Evolutionary conservation across 1,139 yeast species (phyloP).

Genomic region (Petasospora fabianii): DNA sequence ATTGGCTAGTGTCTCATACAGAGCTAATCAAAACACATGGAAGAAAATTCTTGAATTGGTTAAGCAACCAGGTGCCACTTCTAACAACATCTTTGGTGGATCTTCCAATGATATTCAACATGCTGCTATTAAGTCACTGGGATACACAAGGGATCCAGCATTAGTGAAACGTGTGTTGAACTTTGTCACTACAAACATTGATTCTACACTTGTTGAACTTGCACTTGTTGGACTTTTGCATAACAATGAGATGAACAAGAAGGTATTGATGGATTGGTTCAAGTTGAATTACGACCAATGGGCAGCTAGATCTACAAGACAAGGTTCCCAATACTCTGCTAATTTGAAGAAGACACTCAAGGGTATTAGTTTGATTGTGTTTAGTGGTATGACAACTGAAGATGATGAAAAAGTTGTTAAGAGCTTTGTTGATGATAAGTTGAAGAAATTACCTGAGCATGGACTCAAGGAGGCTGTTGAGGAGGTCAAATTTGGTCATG

Average conservation of each 20-base stretch:
- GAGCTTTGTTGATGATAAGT: slow-evolving; percentile 35
- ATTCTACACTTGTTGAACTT: slow-evolving; percentile 49
- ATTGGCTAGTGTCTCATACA: slow-evolving; percentile 33
- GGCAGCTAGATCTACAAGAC: slow-evolving; percentile 41
- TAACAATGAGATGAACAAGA: slow-evolving; percentile 19
- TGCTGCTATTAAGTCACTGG: slow-evolving; percentile 50
- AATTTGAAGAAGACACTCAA: slow-evolving; percentile 39
- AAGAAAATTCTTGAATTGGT: slow-evolving; percentile 52
- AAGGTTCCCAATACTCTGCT: slow-evolving; percentile 38
- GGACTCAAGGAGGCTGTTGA: slow-evolving; percentile 28
- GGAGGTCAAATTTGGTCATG: slow-evolving; percentile 25
- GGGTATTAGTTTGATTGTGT: slow-evolving; percentile 40
- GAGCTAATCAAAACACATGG: slow-evolving; percentile 45
- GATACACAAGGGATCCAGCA: slow-evolving; percentile 44
- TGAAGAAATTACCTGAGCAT: slow-evolving; percentile 35
- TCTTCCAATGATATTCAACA: slow-evolving; percentile 43
- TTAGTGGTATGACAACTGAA: slow-evolving; percentile 41
- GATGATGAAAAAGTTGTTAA: slow-evolving; percentile 29
- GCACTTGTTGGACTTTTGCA: slow-evolving; percentile 49
- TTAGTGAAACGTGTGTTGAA: slow-evolving; percentile 50
- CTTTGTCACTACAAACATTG: slow-evolving; percentile 52
- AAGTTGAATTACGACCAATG: slow-evolving; percentile 47
- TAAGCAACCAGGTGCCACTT: slow-evolving; percentile 41
- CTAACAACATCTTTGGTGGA: slow-evolving; percentile 25
- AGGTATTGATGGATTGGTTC: slow-evolving; percentile 53